These are phyloP conservation scores for Porphyrellus sp. DNA, from an alignment of 1,284 basidiomycete genomes.

Conservation along the genomic window DNA sequence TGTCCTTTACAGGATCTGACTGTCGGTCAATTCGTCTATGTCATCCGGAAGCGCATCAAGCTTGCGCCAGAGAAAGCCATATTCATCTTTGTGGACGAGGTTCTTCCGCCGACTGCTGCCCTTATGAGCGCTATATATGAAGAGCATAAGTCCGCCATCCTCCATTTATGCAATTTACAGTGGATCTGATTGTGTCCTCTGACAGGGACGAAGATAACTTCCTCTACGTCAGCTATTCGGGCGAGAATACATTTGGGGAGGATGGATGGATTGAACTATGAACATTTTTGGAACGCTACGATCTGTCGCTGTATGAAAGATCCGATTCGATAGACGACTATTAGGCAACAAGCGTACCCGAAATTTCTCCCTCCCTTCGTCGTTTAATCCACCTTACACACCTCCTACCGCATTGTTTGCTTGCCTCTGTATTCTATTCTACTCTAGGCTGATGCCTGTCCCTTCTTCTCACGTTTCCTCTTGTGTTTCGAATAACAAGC, in stretches of 20 bases:
- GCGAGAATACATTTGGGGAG: conserved; percentile 91
- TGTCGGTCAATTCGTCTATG: conserved; percentile 98
- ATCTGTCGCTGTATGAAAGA: conserved; percentile 28
- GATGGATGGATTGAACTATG: conserved; percentile 50
- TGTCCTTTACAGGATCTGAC: conserved; percentile 79
- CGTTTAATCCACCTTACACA: conserved; percentile 25
- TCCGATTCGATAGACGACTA: conserved; percentile 27
- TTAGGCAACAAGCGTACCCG: conserved; percentile 28
- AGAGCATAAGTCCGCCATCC: conserved; percentile 93
- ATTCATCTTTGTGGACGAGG: conserved; percentile 99
- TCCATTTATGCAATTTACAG: conserved; percentile 1
- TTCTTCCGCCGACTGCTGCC: conserved; percentile 95
- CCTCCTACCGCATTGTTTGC: conserved; percentile 22
- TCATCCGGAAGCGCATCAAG: conserved; percentile 99
- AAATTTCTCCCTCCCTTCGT: conserved; percentile 6
- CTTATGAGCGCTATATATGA: conserved; percentile 99
- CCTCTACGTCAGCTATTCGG: conserved; percentile 94
- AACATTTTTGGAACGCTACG: conserved; percentile 17
- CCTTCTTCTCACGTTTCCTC: background rate
- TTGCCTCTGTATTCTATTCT: conserved; percentile 30
- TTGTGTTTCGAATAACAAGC: conserved; percentile 17
- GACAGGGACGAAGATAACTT: conserved; percentile 93
- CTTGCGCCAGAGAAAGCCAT: conserved; percentile 99
- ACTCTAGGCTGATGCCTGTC: conserved; percentile 10
- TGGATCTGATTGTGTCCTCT: conserved; percentile 17